phyloP scores from a whole-genome alignment of 1,284 basidiomycete species.

The Tetrapyrgos nigripes region DNA sequence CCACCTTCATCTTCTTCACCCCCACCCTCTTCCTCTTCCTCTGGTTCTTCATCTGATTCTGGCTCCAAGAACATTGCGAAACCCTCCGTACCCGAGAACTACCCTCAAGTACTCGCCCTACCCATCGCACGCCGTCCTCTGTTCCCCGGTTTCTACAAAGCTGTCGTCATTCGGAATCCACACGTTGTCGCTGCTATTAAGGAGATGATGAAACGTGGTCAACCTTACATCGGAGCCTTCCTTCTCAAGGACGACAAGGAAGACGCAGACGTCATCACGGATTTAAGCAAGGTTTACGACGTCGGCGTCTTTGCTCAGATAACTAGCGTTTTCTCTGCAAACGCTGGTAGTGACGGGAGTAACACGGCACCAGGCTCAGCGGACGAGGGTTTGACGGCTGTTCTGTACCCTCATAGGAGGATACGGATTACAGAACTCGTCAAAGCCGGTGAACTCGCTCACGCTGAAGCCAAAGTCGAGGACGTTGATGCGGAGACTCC shows the following conservation, averaged over 20 bases:
- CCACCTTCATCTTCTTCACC: constrained; percentile 4
- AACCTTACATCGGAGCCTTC: constrained; percentile 98
- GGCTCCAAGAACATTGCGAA: constrained; percentile 74
- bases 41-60: constrained; percentile 39
- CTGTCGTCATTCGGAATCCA: constrained; percentile 91
- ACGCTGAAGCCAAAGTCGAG: constrained; percentile 25
- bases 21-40: constrained; percentile 20
- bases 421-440: constrained; percentile 91
- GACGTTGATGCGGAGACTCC: constrained; percentile 51
- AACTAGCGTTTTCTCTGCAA: constrained; percentile 82
- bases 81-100: constrained; percentile 85
- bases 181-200: constrained; percentile 94
- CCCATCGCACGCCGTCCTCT: constrained; percentile 96
- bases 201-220: constrained; percentile 96
- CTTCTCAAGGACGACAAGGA: constrained; percentile 87
- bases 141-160: constrained; percentile 98
- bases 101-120: constrained; percentile 94
- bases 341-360: constrained; percentile 29
- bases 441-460: constrained; percentile 57
- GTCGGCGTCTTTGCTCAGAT: constrained; percentile 99
- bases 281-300: constrained; percentile 87
- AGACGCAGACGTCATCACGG: constrained; percentile 94
- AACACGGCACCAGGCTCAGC: constrained; percentile 67
- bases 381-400: constrained; percentile 92
- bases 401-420: constrained; percentile 93